Evolutionary conservation across 495 filamentous ascomycete species (phyloP).

Genomic region (Margaritispora aquatica): DNA sequence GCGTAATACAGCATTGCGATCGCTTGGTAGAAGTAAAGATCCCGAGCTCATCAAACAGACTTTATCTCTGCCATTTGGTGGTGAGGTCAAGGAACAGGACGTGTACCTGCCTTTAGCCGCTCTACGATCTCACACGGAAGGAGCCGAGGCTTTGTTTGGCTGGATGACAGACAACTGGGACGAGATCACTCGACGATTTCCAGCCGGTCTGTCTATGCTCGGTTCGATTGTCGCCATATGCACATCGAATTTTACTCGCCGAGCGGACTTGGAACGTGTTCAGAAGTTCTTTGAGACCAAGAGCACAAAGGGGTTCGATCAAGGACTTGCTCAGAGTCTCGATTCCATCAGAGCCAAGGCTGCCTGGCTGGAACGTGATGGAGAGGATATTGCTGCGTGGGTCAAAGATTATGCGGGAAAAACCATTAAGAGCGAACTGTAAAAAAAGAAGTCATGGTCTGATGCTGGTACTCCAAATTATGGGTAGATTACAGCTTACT

Average conservation of each 20-base stretch:
- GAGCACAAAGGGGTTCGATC: constrained; percentile 70
- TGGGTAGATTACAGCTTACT: neutral
- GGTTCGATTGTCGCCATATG: constrained; percentile 78
- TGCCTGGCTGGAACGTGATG: constrained; percentile 51
- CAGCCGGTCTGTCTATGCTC: constrained; percentile 78
- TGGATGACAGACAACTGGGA: constrained; percentile 91
- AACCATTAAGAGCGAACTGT: constrained; percentile 16
- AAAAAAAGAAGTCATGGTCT: neutral
- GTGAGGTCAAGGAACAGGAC: constrained; percentile 92
- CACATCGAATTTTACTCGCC: constrained; percentile 72
- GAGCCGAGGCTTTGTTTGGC: constrained; percentile 72
- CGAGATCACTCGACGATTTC: constrained; percentile 66
- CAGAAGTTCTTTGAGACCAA: constrained; percentile 73
- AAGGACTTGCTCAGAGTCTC: constrained; percentile 54
- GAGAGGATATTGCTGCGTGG: constrained; percentile 50
- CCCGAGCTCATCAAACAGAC: constrained; percentile 77
- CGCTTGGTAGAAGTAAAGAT: constrained; percentile 71
- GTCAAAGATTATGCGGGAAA: constrained; percentile 32
- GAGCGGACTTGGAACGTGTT: constrained; percentile 68
- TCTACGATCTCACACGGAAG: constrained; percentile 69
- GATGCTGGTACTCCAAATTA: neutral
- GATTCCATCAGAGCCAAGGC: constrained; percentile 56
- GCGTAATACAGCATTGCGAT: constrained; percentile 89
- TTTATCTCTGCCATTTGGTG: constrained; percentile 64
- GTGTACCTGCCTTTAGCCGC: constrained; percentile 82